These are phyloP conservation scores for Parsonsia alboflavescens DNA, from an alignment of 257 asterid genomes.

Conservation along the genomic window DNA sequence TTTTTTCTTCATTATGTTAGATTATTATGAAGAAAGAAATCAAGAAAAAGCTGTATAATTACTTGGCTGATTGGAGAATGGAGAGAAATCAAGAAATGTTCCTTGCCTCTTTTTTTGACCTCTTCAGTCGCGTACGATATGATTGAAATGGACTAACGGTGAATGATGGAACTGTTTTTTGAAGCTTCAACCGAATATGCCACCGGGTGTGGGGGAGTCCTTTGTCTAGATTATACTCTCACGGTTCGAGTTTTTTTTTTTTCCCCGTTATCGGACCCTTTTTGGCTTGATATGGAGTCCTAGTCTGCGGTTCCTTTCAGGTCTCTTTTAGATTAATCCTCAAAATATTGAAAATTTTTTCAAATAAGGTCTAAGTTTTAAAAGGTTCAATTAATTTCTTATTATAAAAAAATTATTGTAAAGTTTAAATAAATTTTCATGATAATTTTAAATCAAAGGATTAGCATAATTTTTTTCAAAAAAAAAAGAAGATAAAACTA, in stretches of 20 bases:
- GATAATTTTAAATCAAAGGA: too few species aligned
- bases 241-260: neutral
- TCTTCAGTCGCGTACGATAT: neutral
- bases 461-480: neutral
- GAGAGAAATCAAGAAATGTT: neutral
- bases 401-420: too few species aligned
- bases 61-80: neutral
- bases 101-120: neutral
- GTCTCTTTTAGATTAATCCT: too few species aligned
- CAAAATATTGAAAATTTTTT: too few species aligned
- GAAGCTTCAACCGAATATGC: neutral
- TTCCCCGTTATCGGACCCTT: too few species aligned
- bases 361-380: too few species aligned
- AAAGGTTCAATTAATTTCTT: neutral
- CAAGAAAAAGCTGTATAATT: neutral
- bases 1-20: constrained; percentile 4
- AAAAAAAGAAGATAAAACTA: neutral
- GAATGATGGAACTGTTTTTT: neutral
- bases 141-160: constrained; percentile 1
- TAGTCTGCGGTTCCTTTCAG: too few species aligned
- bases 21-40: constrained; percentile 3
- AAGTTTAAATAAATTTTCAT: too few species aligned
- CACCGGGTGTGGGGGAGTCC: neutral
- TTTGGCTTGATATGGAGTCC: too few species aligned
- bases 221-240: constrained; percentile 2